Evolutionary conservation across 352 stramenopile species (phyloP), one percentile per base, ranked within the genome.

Genomic region (Globisporangium sylvaticum): DNA sequence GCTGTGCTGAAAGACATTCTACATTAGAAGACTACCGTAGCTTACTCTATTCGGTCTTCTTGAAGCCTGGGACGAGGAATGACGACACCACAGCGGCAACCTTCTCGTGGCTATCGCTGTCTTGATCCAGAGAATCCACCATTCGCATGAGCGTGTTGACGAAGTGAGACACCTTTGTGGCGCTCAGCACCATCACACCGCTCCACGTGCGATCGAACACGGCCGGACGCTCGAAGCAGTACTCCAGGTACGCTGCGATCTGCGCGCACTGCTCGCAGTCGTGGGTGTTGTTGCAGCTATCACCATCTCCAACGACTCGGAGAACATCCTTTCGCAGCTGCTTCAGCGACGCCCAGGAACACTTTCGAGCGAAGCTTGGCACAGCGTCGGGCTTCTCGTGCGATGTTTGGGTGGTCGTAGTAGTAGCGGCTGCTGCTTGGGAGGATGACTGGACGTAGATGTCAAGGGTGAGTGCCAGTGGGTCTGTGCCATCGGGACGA

Each of bases 181-280:
- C 37, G 12, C 24, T 64, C 22, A 64, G 9, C 24, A 54, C 22
- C 37, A 63, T 63, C 10, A 24, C 32, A 37, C 58, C 58, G 25
- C 25, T 27, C 58, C 58, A 63, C 24, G 58, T 24, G 58, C 58
- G 58, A 4, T n/a, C 39, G 22, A 63, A 63, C 32, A 63, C 14
- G 0, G 58, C 37, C 6, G 58, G 58, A 34, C 58, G n/a, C 58
- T 63, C 37, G 3, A 63, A 63, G 58, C 58, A 63, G n/a, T 63
- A 37, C 37, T 55, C 58, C 20, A 63, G 22, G 15, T 24, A 63
- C 37, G 54, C 57, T 29, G 12, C 34, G 6, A 63, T 7, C 24
- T 63, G 18, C 22, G 20, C 20, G 24, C 57, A 54, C 34, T 53
- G 24, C 2, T 53, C 12, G 12, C 57, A 63, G n/a, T 60, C 12